Conservation (phyloP, 441 rosid species). For the Populus hybrid region DNA sequence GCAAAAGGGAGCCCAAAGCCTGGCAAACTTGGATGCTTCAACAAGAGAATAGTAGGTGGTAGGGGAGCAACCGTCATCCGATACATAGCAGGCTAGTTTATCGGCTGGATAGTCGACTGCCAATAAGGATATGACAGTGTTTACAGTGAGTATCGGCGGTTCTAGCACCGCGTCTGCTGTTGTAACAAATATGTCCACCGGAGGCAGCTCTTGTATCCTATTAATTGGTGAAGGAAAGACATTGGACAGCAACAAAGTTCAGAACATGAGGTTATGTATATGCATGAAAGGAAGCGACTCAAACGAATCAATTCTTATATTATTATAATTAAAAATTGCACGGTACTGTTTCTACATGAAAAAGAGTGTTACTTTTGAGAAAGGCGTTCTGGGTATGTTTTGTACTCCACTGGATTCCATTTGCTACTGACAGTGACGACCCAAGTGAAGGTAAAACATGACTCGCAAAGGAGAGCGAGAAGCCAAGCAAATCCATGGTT, state of each 20-base stretch:
- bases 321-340: no score
- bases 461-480: constrained; percentile 60
- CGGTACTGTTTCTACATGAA: background rate
- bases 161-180: constrained; percentile 52
- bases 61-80: constrained; percentile 76
- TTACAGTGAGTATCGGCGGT: constrained; percentile 48
- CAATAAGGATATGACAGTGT: constrained; percentile 68
- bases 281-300: background rate
- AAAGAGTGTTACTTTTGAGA: constrained; percentile 29
- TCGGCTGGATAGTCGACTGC: constrained; percentile 73
- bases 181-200: constrained; percentile 57
- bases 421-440: constrained; percentile 33
- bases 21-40: constrained; percentile 62
- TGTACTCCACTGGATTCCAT: constrained; percentile 57
- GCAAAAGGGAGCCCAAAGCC: constrained; percentile 78
- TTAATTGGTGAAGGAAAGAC: background rate
- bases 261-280: background rate
- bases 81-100: constrained; percentile 72
- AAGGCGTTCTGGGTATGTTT: constrained; percentile 47
- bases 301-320: background rate
- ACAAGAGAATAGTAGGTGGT: constrained; percentile 51
- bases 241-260: background rate
- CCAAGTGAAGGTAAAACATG: constrained; percentile 58
- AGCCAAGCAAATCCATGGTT: constrained; percentile 48
- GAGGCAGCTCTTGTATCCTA: constrained; percentile 42